Percentiles rank a stretch among this genome's conserved stretches.
phyloP scores from a whole-genome alignment of 2,329 filamentous ascomycete species.

The Colletotrichum gigasporum region DNA sequence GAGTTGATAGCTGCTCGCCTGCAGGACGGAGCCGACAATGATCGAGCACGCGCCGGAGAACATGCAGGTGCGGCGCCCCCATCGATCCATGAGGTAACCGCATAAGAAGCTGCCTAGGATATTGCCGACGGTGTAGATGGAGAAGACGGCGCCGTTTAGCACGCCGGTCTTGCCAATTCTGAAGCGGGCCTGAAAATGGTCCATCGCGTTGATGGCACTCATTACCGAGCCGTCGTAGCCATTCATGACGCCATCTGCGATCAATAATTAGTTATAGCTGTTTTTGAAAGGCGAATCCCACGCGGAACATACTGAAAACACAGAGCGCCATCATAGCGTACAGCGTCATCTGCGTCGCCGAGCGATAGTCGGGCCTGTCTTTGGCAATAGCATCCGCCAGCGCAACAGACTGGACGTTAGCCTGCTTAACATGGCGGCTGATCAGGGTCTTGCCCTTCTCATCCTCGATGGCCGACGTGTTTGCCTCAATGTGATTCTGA shows the following conservation, averaged over 20 bases:
- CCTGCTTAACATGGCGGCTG: conserved; percentile 24
- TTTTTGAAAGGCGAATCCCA: too few relatives aligned
- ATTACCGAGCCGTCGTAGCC: conserved; percentile 33
- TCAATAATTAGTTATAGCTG: background rate
- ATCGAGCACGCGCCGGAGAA: conserved; percentile 30
- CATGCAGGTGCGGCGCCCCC: conserved; percentile 33
- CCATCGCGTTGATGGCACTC: conserved; percentile 33
- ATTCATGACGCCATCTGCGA: conserved; percentile 23
- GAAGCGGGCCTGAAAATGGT: conserved; percentile 32
- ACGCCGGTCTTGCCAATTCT: conserved; percentile 29
- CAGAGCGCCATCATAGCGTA: conserved; percentile 35
- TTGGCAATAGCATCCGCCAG: conserved; percentile 35
- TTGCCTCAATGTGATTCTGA: conserved; percentile 21
- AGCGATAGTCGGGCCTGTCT: conserved; percentile 31
- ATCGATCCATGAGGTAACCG: conserved; percentile 35
- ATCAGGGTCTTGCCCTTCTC: background rate
- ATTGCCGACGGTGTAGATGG: conserved; percentile 34
- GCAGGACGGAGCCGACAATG: conserved; percentile 32
- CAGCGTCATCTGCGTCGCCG: conserved; percentile 24
- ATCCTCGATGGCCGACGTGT: conserved; percentile 24
- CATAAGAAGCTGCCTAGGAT: conserved; percentile 29
- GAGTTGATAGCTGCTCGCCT: conserved; percentile 30
- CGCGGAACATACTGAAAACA: conserved; percentile 12
- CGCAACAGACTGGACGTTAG: conserved; percentile 32
- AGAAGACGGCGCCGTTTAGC: conserved; percentile 29